Evolutionary conservation across 2,329 filamentous ascomycete species (phyloP).

Genomic region (Colletotrichum sp.): DNA sequence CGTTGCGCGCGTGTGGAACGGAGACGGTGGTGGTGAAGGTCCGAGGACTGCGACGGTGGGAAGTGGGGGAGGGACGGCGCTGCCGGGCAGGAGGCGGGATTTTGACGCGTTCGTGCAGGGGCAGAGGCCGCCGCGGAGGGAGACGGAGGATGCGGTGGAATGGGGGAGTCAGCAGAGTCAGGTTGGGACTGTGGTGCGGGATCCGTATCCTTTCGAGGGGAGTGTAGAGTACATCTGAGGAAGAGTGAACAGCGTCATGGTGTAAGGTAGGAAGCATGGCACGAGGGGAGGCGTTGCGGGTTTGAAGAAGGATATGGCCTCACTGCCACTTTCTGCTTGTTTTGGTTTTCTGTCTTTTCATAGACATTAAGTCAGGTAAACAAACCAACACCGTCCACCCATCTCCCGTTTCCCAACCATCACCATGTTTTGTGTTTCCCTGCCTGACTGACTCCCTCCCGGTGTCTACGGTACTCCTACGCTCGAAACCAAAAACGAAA

Average conservation of each 20-base stretch:
- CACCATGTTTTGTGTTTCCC: neutral
- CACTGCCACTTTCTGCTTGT: neutral
- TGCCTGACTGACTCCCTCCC: neutral
- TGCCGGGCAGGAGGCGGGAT: neutral
- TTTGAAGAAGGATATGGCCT: neutral
- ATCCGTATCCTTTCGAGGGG: conserved; percentile 7
- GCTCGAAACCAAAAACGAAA: neutral
- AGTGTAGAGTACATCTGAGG: neutral
- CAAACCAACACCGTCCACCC: neutral
- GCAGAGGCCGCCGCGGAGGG: neutral
- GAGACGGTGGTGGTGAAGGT: neutral
- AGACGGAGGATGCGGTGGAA: neutral
- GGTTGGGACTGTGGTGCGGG: neutral
- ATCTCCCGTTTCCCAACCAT: neutral
- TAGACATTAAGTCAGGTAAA: neutral
- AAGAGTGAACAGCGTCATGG: neutral
- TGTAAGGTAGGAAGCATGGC: neutral
- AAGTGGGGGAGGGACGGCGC: neutral
- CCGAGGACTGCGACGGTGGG: neutral
- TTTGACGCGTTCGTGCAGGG: neutral
- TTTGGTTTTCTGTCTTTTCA: neutral
- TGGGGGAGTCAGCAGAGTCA: neutral
- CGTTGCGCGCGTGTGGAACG: conserved; percentile 35
- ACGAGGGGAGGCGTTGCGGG: neutral
- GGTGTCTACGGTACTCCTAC: neutral